A percentile compares a stretch with the other conserved stretches of the same genome.
Conservation (phyloP, 331 rosid species). For the Quercus phellos region DNA sequence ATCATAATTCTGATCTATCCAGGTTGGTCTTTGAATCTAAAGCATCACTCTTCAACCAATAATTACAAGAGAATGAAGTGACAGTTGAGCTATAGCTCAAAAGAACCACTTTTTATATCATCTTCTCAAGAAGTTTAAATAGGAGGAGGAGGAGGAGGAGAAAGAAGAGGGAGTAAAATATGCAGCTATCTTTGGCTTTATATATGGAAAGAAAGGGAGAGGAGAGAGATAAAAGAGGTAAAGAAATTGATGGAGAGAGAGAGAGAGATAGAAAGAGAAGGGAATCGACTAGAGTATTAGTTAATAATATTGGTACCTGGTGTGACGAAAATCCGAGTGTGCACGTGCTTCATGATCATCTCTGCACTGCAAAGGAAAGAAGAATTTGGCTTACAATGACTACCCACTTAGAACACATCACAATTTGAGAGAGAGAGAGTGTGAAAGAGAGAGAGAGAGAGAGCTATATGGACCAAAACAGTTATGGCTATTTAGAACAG, state of each 20-base stretch:
- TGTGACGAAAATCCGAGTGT: slow-evolving; percentile 54
- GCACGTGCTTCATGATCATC: slow-evolving; percentile 85
- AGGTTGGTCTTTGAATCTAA: background rate
- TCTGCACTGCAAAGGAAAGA: slow-evolving; percentile 43
- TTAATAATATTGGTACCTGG: slow-evolving; percentile 45
- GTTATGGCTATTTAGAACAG: slow-evolving; percentile 8
- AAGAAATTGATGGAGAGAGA: slow-evolving; percentile 23
- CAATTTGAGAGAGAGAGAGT: slow-evolving; percentile 21
- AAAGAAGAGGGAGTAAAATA: slow-evolving; percentile 16
- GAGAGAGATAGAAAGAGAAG: slow-evolving; percentile 4
- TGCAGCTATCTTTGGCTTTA: slow-evolving; percentile 15
- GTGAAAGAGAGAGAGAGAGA: slow-evolving; percentile 9
- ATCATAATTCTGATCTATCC: background rate
- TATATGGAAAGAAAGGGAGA: background rate
- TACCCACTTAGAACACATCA: slow-evolving; percentile 20
- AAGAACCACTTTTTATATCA: background rate
- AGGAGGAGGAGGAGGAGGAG: background rate
- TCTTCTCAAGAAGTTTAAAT: background rate
- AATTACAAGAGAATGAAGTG: too few relatives aligned
- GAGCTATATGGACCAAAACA: background rate
- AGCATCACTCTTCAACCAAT: too few relatives aligned
- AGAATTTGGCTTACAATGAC: slow-evolving; percentile 46
- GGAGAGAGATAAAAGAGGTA: slow-evolving; percentile 9
- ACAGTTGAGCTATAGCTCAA: background rate
- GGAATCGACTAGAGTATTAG: slow-evolving; percentile 37